Base-by-base conservation (phyloP, 176 grass and related monocot species). In the Metroxylon sagu region DNA sequence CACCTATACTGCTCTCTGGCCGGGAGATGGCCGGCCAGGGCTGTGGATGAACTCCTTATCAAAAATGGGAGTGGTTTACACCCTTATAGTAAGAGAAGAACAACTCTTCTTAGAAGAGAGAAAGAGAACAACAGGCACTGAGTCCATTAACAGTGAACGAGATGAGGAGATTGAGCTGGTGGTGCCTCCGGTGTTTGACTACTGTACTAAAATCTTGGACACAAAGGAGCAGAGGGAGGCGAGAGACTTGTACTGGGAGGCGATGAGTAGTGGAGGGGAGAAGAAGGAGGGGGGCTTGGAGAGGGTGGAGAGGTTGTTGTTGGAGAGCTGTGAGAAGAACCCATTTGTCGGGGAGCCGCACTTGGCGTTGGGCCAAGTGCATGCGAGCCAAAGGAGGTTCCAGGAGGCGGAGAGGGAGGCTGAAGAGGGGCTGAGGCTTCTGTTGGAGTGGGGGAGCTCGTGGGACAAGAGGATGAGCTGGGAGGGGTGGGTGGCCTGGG, bases 381-480 rank as follows among this genome's bases (percentile, higher is more conserved):
- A 74, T 17, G 61, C 89, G 7, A 88, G 85, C 64, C 2, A 1
- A 6, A 72, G 52, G n/a, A 89, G 57, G 65, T 83, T 74, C 12
- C 78, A 66, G 14, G 81, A 82, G 57, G 85, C 89, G 5, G 75
- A 16, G 17, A 16, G 5, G 26, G 78, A 62, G 61, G 79, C 72
- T 16, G 76, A 69, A 54, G 50, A 18, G 0, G 89, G 89, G 27
- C 19, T 89, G 82, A 25, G 14, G 50, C 76, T 95, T 66, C 1
- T 95, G 65, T 68, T 95, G 19, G 62, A 83, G 61, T 95, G 82
- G 89, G 89, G 89, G 56, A 85, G 82, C 58, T 77, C 72, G 76
- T 89, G 89, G 89, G 89, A 95, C 76, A 95, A 95, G 89, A 76
- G 89, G 49, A 80, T 89, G 79, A 60, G 65, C 5, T 89, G 89